These are phyloP conservation scores for Thelonectria discophora DNA, from an alignment of 2,329 filamentous ascomycete genomes.

Conservation along the genomic window DNA sequence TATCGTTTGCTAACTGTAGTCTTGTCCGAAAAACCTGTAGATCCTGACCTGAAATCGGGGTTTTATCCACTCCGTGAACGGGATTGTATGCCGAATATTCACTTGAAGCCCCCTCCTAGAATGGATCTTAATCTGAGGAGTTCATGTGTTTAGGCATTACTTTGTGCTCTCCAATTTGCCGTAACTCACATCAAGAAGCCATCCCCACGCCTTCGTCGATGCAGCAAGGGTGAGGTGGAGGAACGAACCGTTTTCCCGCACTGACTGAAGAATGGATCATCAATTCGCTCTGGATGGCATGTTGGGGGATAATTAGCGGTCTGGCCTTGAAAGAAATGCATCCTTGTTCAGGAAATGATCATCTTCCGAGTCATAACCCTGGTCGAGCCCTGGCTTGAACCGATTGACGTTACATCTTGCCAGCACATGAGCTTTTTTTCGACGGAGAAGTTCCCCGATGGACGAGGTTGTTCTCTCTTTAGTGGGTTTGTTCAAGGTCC, in stretches of 20 bases:
- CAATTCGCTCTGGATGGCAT: not conserved
- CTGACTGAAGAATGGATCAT: too few species aligned
- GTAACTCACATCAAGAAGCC: too few species aligned
- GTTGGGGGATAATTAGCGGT: not conserved
- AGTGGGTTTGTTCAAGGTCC: not conserved
- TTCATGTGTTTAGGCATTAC: not conserved
- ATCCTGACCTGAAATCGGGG: not conserved
- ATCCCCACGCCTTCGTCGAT: too few species aligned
- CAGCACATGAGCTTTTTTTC: not conserved
- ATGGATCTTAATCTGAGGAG: not conserved
- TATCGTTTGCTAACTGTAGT: not conserved
- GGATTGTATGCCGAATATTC: not conserved
- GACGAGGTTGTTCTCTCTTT: not conserved
- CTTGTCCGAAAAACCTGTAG: not conserved
- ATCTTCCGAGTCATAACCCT: not conserved
- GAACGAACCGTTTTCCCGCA: too few species aligned
- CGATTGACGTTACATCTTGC: not conserved
- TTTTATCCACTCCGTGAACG: not conserved
- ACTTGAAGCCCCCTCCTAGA: not conserved
- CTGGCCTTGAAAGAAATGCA: not conserved
- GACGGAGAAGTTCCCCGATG: not conserved
- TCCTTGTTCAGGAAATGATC: not conserved
- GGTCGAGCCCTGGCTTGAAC: not conserved
- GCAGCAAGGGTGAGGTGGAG: too few species aligned
- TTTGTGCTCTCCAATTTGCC: not conserved